These are phyloP conservation scores for Fusarium tricinctum DNA, from an alignment of 2,329 filamentous ascomycete genomes.

Conservation along the genomic window DNA sequence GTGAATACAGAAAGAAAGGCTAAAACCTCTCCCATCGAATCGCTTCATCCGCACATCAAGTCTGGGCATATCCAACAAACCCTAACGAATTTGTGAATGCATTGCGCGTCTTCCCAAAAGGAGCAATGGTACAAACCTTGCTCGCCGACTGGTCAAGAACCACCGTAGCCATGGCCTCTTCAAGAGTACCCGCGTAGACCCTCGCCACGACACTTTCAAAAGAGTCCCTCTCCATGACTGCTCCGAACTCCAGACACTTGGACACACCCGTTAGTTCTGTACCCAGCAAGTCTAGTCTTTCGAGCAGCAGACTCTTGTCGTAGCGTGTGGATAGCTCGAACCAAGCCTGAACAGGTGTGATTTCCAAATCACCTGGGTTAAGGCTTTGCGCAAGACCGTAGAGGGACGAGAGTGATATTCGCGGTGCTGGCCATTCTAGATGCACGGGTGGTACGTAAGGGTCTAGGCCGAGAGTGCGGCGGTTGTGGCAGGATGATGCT, in stretches of 20 bases:
- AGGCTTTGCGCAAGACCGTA: conserved; percentile 62
- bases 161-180: conserved; percentile 37
- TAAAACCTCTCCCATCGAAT: background rate
- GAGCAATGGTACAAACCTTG: conserved; percentile 19
- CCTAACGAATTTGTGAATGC: conserved; percentile 6
- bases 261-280: conserved; percentile 60
- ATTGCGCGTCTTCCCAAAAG: conserved; percentile 1
- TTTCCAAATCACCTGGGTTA: conserved; percentile 58
- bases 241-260: conserved; percentile 63
- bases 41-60: conserved; percentile 8
- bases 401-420: conserved; percentile 60
- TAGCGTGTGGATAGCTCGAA: conserved; percentile 64
- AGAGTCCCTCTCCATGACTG: conserved; percentile 60
- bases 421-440: conserved; percentile 56
- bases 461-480: conserved; percentile 31
- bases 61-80: conserved; percentile 30
- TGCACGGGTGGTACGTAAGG: conserved; percentile 42
- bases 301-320: conserved; percentile 57
- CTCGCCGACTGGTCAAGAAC: conserved; percentile 7
- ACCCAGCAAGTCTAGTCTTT: conserved; percentile 57
- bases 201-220: conserved; percentile 63
- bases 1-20: conserved; percentile 6
- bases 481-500: conserved; percentile 36
- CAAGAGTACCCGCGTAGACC: conserved; percentile 54
- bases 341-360: conserved; percentile 68